phyloP scores from a whole-genome alignment of 1,284 basidiomycete species.

The Limonomyces culmigenus region DNA sequence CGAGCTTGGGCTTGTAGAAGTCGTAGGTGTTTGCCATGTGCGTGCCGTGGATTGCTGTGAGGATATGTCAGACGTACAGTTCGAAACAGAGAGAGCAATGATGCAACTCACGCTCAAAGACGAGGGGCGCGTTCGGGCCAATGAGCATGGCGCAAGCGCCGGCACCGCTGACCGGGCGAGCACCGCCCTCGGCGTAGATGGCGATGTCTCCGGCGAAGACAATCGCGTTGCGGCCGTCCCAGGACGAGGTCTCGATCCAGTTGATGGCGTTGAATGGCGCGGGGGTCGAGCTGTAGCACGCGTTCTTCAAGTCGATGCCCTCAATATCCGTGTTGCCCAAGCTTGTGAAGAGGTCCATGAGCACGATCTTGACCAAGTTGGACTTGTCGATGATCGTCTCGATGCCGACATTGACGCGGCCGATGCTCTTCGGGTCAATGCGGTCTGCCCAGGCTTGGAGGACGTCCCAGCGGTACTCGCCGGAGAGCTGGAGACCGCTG shows the following conservation, averaged over 20 bases:
- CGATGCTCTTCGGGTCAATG: conserved; percentile 91
- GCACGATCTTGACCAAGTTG: conserved; percentile 94
- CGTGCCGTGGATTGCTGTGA: conserved; percentile 46
- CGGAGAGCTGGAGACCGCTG: too few species aligned
- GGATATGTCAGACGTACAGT: conserved; percentile 1
- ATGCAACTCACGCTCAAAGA: conserved; percentile 84
- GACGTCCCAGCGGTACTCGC: too few species aligned
- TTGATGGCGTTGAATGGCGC: conserved; percentile 95
- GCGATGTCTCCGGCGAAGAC: conserved; percentile 97
- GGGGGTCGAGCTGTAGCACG: conserved; percentile 96
- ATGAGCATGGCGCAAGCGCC: conserved; percentile 92
- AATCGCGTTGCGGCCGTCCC: conserved; percentile 97
- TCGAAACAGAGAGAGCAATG: conserved; percentile 1
- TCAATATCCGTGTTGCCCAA: conserved; percentile 95
- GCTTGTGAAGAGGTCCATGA: conserved; percentile 92
- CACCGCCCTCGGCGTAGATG: conserved; percentile 92
- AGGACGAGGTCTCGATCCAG: conserved; percentile 94
- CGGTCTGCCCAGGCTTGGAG: too few species aligned
- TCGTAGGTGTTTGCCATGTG: conserved; percentile 98
- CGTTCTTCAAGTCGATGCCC: conserved; percentile 98
- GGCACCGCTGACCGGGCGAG: conserved; percentile 92
- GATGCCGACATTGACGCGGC: conserved; percentile 94
- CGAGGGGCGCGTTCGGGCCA: conserved; percentile 92
- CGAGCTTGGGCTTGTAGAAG: conserved; percentile 92
- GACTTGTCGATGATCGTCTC: conserved; percentile 99